phyloP scores from a whole-genome alignment of 768 basidiomycete genomes.

The Pleurotus eryngii region DNA sequence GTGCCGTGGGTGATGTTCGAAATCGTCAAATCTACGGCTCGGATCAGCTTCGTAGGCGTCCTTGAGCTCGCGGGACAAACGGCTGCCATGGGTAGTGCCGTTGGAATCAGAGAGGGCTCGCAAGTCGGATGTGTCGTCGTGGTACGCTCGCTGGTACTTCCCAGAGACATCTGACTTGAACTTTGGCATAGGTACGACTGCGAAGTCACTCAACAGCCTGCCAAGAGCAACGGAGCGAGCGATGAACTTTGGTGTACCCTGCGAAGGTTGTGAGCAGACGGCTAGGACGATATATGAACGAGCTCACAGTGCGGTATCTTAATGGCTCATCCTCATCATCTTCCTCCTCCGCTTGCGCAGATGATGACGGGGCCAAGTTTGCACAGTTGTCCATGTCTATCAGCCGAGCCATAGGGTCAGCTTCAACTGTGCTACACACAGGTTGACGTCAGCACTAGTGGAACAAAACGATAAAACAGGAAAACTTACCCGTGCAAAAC shows the following conservation, averaged over 20 bases:
- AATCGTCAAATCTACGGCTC: not conserved
- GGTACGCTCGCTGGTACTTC: not conserved
- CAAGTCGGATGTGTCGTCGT: not conserved
- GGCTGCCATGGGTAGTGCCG: not conserved
- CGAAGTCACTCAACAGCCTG: not conserved
- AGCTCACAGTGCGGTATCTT: not conserved
- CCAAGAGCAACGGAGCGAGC: slow-evolving; percentile 4
- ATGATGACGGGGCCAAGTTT: not conserved
- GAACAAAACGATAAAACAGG: no score
- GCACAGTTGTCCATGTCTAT: not conserved
- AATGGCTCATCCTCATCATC: not conserved
- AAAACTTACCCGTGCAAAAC: not conserved
- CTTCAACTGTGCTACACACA: not conserved
- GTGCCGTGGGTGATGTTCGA: slow-evolving; percentile 3
- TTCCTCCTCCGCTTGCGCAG: not conserved
- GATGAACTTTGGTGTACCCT: slow-evolving; percentile 3
- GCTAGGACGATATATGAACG: not conserved
- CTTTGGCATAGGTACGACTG: not conserved
- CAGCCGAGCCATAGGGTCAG: not conserved
- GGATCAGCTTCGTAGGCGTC: not conserved
- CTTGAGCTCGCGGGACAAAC: not conserved
- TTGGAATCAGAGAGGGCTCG: not conserved
- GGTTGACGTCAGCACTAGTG: no score
- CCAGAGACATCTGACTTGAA: not conserved
- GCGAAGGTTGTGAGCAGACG: not conserved